phyloP scores from a whole-genome alignment of 176 grass and related monocot species.

The Stipa capillata region DNA sequence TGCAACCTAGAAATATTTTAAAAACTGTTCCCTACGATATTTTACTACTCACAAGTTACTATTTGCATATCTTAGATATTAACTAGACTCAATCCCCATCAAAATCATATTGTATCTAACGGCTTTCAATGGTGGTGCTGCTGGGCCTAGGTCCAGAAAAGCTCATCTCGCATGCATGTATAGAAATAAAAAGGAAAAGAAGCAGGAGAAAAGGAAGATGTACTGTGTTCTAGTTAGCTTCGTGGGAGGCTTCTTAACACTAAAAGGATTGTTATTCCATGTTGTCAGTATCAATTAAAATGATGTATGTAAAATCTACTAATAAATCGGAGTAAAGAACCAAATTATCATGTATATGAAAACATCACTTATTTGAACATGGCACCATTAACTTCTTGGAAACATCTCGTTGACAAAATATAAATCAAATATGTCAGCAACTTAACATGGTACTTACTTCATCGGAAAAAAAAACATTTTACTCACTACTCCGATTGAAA shows the following conservation, averaged over 20 bases:
- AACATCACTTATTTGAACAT: not conserved
- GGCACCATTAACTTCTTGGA: not conserved
- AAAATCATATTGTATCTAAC: too few relatives aligned
- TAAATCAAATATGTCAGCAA: not conserved
- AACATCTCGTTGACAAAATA: not conserved
- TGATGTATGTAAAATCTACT: not conserved
- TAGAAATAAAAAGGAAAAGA: not conserved
- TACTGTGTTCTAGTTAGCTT: not conserved
- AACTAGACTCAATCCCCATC: too few relatives aligned
- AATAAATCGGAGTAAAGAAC: not conserved
- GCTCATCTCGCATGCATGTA: too few relatives aligned
- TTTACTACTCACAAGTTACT: too few relatives aligned
- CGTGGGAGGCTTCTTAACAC: not conserved
- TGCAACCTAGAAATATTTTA: too few relatives aligned
- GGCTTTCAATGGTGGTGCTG: too few relatives aligned
- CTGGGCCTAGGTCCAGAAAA: too few relatives aligned
- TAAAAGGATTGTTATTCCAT: conserved; percentile 15
- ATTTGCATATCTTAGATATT: too few relatives aligned
- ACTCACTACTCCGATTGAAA: not conserved
- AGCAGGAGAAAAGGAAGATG: not conserved
- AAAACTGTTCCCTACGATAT: too few relatives aligned
- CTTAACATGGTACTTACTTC: not conserved
- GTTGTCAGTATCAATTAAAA: not conserved
- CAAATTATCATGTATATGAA: not conserved
- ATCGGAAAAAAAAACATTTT: too few relatives aligned